A percentile compares a stretch with the other conserved stretches of the same genome.
These are phyloP conservation scores for Aspergillus nomiae DNA, from an alignment of 2,329 filamentous ascomycete species.

Conservation along the genomic window DNA sequence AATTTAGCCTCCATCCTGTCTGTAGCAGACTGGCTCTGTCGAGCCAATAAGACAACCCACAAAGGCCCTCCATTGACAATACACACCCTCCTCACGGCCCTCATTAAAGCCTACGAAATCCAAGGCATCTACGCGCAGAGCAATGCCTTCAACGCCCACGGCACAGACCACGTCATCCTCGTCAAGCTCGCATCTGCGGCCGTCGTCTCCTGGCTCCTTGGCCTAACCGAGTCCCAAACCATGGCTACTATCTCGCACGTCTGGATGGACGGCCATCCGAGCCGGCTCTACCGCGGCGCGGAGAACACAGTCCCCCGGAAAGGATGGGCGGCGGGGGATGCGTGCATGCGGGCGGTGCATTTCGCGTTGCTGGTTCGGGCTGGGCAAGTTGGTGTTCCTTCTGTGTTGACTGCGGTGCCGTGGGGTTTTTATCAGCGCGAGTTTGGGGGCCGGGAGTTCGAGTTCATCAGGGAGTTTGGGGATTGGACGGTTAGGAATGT, in stretches of 20 bases:
- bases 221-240: conserved; percentile 35
- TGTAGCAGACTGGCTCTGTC: conserved; percentile 36
- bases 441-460: conserved; percentile 23
- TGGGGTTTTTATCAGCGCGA: conserved; percentile 40
- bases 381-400: conserved; percentile 32
- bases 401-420: conserved; percentile 31
- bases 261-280: conserved; percentile 43
- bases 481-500: conserved; percentile 27
- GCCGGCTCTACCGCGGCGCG: conserved; percentile 36
- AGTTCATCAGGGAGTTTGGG: conserved; percentile 21
- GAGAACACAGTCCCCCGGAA: conserved; percentile 43
- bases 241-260: conserved; percentile 41
- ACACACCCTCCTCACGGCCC: conserved; percentile 31
- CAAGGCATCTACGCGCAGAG: conserved; percentile 41
- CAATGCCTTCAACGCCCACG: conserved; percentile 44
- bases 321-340: conserved; percentile 47
- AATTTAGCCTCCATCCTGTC: conserved; percentile 43
- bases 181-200: conserved; percentile 46
- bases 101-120: conserved; percentile 48
- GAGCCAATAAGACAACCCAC: conserved; percentile 10
- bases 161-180: conserved; percentile 46
- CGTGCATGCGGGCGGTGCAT: conserved; percentile 44
- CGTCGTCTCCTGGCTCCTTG: conserved; percentile 41
- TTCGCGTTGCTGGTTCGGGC: conserved; percentile 32
- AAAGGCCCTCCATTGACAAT: conserved; percentile 33